Evolutionary conservation across 2,329 filamentous ascomycete species (phyloP).

Genomic region (Calonectria pseudoreteaudii): DNA sequence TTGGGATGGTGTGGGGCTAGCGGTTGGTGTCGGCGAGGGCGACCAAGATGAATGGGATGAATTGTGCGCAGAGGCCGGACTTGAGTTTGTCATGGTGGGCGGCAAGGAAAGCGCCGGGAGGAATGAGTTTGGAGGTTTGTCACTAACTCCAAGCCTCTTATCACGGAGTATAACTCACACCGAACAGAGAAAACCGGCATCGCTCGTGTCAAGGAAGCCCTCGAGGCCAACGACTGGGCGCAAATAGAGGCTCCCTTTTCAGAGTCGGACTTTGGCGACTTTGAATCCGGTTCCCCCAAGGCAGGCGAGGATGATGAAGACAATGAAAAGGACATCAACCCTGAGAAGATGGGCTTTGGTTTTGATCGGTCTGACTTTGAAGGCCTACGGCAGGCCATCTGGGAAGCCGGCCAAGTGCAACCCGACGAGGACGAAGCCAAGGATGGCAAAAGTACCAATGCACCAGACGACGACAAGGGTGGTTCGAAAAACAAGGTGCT

Average conservation of each 20-base stretch:
- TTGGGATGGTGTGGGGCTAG: constrained; percentile 75
- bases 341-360: constrained; percentile 63
- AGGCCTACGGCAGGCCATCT: constrained; percentile 64
- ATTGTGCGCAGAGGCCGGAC: constrained; percentile 64
- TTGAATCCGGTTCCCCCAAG: constrained; percentile 50
- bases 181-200: constrained; percentile 68
- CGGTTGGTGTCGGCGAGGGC: constrained; percentile 64
- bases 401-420: constrained; percentile 51
- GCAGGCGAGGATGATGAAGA: constrained; percentile 42
- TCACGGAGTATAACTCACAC: constrained; percentile 31
- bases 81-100: constrained; percentile 72
- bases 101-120: constrained; percentile 51
- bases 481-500: neutral
- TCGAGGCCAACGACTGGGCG: constrained; percentile 76
- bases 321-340: constrained; percentile 54
- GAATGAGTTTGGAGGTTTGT: constrained; percentile 70
- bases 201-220: constrained; percentile 68
- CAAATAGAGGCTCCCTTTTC: constrained; percentile 42
- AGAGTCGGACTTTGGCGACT: constrained; percentile 46
- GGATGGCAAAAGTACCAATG: constrained; percentile 16
- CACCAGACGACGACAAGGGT: constrained; percentile 26
- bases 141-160: neutral
- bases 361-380: constrained; percentile 66
- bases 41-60: constrained; percentile 72
- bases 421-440: constrained; percentile 34